A percentile compares a stretch with the other conserved stretches of the same genome.
phyloP scores from a whole-genome alignment of 305 asterid species.

The Fraxinus velutina region DNA sequence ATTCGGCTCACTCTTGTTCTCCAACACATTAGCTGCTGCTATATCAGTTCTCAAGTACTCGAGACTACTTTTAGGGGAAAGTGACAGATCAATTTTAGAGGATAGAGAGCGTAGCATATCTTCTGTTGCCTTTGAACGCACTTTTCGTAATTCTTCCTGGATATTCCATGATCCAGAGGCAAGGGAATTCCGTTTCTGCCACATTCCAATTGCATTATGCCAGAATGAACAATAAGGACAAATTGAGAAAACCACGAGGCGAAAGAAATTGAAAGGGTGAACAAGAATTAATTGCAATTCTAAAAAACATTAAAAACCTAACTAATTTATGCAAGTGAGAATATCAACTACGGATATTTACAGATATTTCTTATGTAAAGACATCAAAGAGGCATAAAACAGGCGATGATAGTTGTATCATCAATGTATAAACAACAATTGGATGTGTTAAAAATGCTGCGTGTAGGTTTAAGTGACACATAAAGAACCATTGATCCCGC shows the following conservation, averaged over 20 bases:
- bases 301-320: not conserved
- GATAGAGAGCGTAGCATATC: conserved; percentile 62
- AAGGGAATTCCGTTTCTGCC: conserved; percentile 60
- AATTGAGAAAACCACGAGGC: not conserved
- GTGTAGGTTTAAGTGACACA: not conserved
- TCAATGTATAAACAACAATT: not conserved
- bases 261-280: conserved; percentile 7
- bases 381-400: not conserved
- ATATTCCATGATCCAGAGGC: conserved; percentile 86
- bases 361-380: conserved; percentile 14
- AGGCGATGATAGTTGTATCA: not conserved
- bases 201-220: conserved; percentile 23
- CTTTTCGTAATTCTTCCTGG: conserved; percentile 72
- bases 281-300: conserved; percentile 11
- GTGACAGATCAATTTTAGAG: conserved; percentile 44
- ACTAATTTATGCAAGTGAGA: not conserved
- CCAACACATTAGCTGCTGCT: conserved; percentile 26
- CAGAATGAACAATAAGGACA: conserved; percentile 19
- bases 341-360: not conserved
- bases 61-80: conserved; percentile 25
- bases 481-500: conserved; percentile 5
- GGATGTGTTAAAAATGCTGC: not conserved
- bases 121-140: conserved; percentile 76
- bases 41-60: conserved; percentile 34
- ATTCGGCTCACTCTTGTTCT: conserved; percentile 31